Conservation (phyloP, 768 basidiomycete species). For the Leucocoprinus birnbaumii region DNA sequence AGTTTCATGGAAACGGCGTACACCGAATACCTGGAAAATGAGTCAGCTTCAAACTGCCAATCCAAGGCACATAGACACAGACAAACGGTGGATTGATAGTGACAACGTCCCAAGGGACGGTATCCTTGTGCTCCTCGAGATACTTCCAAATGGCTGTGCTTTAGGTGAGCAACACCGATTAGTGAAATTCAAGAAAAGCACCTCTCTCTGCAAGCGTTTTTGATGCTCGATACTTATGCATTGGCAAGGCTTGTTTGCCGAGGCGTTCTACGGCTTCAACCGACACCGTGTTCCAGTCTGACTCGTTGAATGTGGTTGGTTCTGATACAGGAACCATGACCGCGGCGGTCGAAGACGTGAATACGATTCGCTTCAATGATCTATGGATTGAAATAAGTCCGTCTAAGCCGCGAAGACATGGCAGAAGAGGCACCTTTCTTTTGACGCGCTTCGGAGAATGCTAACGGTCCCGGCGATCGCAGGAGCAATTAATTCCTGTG, state of each 20-base stretch:
- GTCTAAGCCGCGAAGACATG: neutral
- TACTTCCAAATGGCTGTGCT: slow-evolving; percentile 42
- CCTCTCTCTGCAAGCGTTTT: slow-evolving; percentile 54
- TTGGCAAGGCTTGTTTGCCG: slow-evolving; percentile 38
- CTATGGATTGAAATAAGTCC: no score
- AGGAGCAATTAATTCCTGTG: slow-evolving; percentile 48
- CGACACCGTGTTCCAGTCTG: slow-evolving; percentile 57
- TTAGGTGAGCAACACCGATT: slow-evolving; percentile 15
- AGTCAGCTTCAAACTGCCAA: no score
- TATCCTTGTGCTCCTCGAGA: slow-evolving; percentile 31
- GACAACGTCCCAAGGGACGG: slow-evolving; percentile 49
- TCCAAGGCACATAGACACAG: slow-evolving; percentile 4
- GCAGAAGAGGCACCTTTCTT: slow-evolving; percentile 16
- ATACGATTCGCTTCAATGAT: slow-evolving; percentile 54
- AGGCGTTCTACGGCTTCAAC: slow-evolving; percentile 45
- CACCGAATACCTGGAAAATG: no score
- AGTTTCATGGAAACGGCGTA: no score
- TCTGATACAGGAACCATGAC: slow-evolving; percentile 27
- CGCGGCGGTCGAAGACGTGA: slow-evolving; percentile 57
- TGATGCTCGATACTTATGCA: slow-evolving; percentile 49
- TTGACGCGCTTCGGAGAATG: slow-evolving; percentile 51
- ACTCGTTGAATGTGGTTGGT: slow-evolving; percentile 35
- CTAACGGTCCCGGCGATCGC: slow-evolving; percentile 65
- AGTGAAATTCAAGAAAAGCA: no score
- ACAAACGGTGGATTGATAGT: slow-evolving; percentile 53